These are phyloP conservation scores for Abelmoschus esculentus DNA, from an alignment of 345 rosid genomes.

Conservation along the genomic window DNA sequence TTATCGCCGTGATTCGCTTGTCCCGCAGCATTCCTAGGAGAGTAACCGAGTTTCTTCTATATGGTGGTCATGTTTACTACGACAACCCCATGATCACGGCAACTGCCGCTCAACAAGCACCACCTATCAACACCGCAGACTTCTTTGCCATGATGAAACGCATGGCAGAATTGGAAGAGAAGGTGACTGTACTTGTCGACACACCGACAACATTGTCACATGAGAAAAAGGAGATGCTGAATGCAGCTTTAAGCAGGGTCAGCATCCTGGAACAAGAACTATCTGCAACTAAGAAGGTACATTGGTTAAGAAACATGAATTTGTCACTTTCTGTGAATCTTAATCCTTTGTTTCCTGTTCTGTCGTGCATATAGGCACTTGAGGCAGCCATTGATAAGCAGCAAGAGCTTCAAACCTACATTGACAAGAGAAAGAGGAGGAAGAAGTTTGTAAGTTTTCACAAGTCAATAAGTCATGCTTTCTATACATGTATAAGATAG, in stretches of 20 bases:
- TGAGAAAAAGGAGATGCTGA: background rate
- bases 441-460: constrained; percentile 28
- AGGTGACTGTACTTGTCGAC: constrained; percentile 29
- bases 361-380: constrained; percentile 35
- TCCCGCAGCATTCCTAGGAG: constrained; percentile 51
- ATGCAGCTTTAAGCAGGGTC: constrained; percentile 31
- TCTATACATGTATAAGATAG: background rate
- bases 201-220: constrained; percentile 31
- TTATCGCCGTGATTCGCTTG: constrained; percentile 54
- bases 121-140: constrained; percentile 37
- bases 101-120: constrained; percentile 16
- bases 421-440: constrained; percentile 44
- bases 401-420: constrained; percentile 38
- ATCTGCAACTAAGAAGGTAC: constrained; percentile 64
- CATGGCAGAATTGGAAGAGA: constrained; percentile 72
- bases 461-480: background rate
- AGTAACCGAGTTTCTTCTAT: constrained; percentile 43
- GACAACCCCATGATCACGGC: constrained; percentile 24
- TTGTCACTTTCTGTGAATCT: background rate
- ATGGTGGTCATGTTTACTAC: constrained; percentile 32
- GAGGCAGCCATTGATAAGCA: constrained; percentile 37
- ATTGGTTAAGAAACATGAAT: background rate
- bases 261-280: constrained; percentile 53
- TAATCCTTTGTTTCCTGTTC: background rate
- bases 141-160: constrained; percentile 59